A percentile compares a stretch with the other conserved stretches of the same genome.
Conservation (phyloP, 73 alveolate species). For the Paramecium sexaurelia region DNA sequence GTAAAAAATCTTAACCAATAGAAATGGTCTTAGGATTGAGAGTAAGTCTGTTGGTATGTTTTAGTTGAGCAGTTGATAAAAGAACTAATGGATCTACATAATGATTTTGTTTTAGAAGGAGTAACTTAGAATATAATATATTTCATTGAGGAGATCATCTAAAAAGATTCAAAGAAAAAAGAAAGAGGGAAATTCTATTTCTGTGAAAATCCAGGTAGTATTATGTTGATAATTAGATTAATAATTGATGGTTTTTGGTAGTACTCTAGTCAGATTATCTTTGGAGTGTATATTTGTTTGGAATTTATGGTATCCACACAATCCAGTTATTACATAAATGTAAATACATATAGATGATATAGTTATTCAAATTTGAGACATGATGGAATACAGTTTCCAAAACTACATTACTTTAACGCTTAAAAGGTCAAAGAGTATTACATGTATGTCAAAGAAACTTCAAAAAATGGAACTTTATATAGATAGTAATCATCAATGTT, state of each 20-base stretch:
- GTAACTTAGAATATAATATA: not conserved
- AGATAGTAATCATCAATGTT: not conserved
- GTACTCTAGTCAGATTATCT: not conserved
- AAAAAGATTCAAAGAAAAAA: not conserved
- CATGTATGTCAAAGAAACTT: not conserved
- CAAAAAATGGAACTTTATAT: not conserved
- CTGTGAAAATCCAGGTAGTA: not conserved
- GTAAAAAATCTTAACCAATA: not conserved
- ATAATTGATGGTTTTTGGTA: not conserved
- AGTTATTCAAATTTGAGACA: not conserved
- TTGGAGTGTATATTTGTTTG: not conserved
- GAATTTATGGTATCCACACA: not conserved
- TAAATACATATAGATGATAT: not conserved
- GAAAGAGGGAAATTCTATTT: not conserved
- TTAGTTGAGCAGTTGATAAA: not conserved
- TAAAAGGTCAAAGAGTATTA: slow-evolving; percentile 19
- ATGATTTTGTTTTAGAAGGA: not conserved
- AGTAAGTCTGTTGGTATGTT: not conserved
- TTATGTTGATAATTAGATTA: not conserved
- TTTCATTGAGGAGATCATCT: not conserved
- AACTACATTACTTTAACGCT: not conserved
- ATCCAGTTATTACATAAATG: not conserved
- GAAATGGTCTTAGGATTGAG: not conserved
- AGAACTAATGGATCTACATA: slow-evolving; percentile 23
- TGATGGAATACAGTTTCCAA: not conserved